Conservation (phyloP, 441 rosid species). For the Arabidopsis hybrid region DNA sequence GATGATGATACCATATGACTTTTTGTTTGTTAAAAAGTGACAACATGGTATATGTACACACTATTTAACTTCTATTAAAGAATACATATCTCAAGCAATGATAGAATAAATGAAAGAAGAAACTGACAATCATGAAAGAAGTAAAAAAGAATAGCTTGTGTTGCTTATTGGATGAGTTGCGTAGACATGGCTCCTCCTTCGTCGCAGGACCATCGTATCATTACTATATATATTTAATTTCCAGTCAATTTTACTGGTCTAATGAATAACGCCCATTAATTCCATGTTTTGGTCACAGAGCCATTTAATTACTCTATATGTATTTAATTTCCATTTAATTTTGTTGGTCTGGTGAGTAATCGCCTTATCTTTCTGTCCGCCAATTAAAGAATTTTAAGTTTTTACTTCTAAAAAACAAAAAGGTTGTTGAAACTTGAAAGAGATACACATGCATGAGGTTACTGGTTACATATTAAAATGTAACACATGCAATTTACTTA, state of each 20-base stretch:
- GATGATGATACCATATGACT: slow-evolving; percentile 3
- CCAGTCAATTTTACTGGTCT: slow-evolving; percentile 39
- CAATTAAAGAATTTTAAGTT: slow-evolving; percentile 9
- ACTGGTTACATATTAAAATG: not conserved
- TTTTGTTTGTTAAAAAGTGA: not conserved
- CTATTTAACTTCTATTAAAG: not conserved
- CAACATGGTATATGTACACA: slow-evolving; percentile 7
- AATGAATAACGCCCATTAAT: slow-evolving; percentile 35
- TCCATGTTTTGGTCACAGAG: slow-evolving; percentile 12
- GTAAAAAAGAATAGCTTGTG: slow-evolving; percentile 31
- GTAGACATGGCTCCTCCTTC: slow-evolving; percentile 37
- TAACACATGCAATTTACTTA: not conserved
- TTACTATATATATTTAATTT: slow-evolving; percentile 36
- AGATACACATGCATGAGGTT: not conserved
- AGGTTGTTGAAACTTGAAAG: slow-evolving; percentile 17
- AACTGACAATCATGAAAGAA: slow-evolving; percentile 25
- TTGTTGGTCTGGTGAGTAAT: slow-evolving; percentile 30
- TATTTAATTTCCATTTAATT: slow-evolving; percentile 28
- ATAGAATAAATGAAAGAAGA: not conserved
- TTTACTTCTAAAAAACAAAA: slow-evolving; percentile 10
- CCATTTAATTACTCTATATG: slow-evolving; percentile 32
- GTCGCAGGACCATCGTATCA: slow-evolving; percentile 36
- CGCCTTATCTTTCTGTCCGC: slow-evolving; percentile 12
- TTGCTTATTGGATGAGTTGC: slow-evolving; percentile 32
- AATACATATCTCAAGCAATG: slow-evolving; percentile 9